phyloP scores from a whole-genome alignment of 306 rosid genomes.

The Vigna hirtella region DNA sequence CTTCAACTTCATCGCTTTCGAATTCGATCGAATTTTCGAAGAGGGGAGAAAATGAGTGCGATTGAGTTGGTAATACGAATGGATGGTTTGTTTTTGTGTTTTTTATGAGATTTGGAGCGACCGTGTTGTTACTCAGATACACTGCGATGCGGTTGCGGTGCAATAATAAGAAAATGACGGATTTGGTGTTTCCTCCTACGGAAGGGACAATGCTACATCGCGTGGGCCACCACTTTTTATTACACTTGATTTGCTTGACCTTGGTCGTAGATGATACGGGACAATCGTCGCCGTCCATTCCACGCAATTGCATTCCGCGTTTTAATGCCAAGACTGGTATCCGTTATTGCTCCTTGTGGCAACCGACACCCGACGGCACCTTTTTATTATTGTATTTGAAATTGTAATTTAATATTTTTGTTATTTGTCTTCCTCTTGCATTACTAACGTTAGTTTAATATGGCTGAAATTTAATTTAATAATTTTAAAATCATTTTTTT shows the following conservation, averaged over 20 bases:
- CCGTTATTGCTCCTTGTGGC: not conserved
- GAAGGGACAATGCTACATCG: not conserved
- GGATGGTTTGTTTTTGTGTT: not conserved
- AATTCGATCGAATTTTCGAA: not conserved
- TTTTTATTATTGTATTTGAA: no score
- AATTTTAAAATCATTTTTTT: no score
- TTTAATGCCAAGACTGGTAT: not conserved
- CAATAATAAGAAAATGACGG: conserved; percentile 27
- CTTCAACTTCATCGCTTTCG: conserved; percentile 42
- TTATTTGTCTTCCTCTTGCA: no score
- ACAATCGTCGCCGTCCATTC: conserved; percentile 16
- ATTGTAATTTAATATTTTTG: no score
- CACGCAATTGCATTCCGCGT: not conserved
- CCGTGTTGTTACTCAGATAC: conserved; percentile 42
- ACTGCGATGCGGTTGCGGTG: conserved; percentile 10
- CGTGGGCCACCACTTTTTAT: conserved; percentile 36
- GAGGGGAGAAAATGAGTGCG: conserved; percentile 28
- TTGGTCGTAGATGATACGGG: conserved; percentile 1
- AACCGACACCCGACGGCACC: conserved; percentile 51
- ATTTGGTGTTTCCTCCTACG: not conserved
- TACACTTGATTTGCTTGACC: conserved; percentile 26
- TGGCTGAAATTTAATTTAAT: no score
- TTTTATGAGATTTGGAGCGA: not conserved
- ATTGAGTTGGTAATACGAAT: conserved; percentile 30
- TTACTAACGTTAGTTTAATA: no score